Base-by-base conservation (phyloP, 164 flowering plant species). In the Umbilicus rupestris region DNA sequence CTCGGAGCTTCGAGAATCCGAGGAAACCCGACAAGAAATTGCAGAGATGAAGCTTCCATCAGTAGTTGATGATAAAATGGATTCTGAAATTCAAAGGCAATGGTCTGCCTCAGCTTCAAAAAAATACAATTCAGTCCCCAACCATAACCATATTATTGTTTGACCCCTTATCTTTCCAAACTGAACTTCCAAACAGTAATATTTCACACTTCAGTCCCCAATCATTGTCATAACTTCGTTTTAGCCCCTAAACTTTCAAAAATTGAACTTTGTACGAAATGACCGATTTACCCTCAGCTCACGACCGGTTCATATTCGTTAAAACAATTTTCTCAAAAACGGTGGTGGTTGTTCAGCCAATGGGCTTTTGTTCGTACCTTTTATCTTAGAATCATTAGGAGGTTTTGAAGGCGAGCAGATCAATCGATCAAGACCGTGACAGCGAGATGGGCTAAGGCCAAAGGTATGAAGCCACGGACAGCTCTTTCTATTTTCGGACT, bases 21-120 rank as follows among this genome's bases (percentile, higher is more conserved):
- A 26, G 60, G 33, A 55, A 55, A 55, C 7, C 60, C 60, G 7
- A 55, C 60, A 6, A 28, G 19, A 55, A 14, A 11, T 5, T 55
- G 60, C 31, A 55, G 60, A 33, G 11, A 22, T 3, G 60, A 26
- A 55, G 60, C 60, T 26, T 55, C 60, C 60, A 55, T 55, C 60
- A 22, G 28, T 22, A 3, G 31, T 5, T 19, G 55, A 49, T 49
- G 55, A n/a, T 49, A 14, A 50, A 22, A 19, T 26, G 28, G 59
- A 50, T 22, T 20, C 12, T 26, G 31, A 29, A 26, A 26, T 55
- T 55, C 31, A 0, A 10, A 52, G 20, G 31, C 3, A 24, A 33
- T 55, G 60, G 60, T 55, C 60, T 6, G 60, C 60, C 12, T 55
- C 19, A 28, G 2, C 33, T 55, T 16, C 33, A 30, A 30, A 12